phyloP scores from a whole-genome alignment of 768 basidiomycete genomes.

The Suillus cothurnatus region DNA sequence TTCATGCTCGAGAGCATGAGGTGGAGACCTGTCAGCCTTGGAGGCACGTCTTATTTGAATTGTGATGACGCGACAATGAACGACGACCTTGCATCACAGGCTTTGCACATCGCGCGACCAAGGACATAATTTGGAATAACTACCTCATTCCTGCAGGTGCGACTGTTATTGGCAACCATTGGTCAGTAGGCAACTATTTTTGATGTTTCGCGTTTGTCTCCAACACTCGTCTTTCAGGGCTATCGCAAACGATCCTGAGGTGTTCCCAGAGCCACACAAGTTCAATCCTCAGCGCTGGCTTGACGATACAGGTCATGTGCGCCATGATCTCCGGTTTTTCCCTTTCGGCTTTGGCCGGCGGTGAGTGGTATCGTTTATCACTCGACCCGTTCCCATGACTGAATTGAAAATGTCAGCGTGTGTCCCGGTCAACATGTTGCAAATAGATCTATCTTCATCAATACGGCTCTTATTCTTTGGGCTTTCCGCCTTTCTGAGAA shows the following conservation, averaged over 20 bases:
- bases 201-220: not conserved
- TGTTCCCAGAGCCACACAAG: conserved; percentile 54
- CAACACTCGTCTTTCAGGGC: conserved; percentile 25
- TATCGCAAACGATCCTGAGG: conserved; percentile 52
- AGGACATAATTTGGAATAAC: conserved; percentile 46
- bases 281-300: conserved; percentile 62
- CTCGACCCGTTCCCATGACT: not conserved
- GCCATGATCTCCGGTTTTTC: conserved; percentile 31
- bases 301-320: conserved; percentile 21
- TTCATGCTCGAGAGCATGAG: conserved; percentile 39
- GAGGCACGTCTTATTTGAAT: conserved; percentile 21
- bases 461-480: conserved; percentile 63
- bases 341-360: conserved; percentile 40
- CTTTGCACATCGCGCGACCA: conserved; percentile 61
- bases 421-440: conserved; percentile 56
- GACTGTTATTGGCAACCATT: conserved; percentile 40
- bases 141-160: conserved; percentile 45
- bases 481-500: conserved; percentile 56
- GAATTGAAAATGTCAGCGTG: conserved; percentile 34
- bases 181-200: conserved; percentile 24
- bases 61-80: not conserved
- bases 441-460: conserved; percentile 56
- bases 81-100: conserved; percentile 36
- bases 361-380: conserved; percentile 16
- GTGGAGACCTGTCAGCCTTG: conserved; percentile 39